Conservation (phyloP, 345 rosid species). For the Eutrema japonicum region DNA sequence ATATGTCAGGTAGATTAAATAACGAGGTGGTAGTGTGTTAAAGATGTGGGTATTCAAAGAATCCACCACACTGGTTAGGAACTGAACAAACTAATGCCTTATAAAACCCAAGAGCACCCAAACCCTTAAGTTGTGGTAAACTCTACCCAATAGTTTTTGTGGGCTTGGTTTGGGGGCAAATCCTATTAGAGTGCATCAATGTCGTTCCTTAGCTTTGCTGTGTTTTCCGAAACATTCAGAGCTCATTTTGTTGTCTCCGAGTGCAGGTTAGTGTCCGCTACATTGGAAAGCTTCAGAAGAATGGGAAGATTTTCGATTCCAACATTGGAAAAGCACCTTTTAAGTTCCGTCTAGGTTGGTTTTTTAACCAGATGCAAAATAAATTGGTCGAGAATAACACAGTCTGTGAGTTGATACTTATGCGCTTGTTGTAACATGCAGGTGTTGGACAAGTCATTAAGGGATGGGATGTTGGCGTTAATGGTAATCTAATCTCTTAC, state of each 20-base stretch:
- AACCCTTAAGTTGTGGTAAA: not conserved
- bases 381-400: not conserved
- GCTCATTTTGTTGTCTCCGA: constrained; percentile 23
- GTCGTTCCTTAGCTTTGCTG: not conserved
- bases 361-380: not conserved
- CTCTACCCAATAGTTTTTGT: constrained; percentile 5
- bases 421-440: constrained; percentile 42
- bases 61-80: not conserved
- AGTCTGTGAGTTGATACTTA: not conserved
- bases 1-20: not conserved
- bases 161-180: not conserved
- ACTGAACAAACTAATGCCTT: not conserved
- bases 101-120: not conserved
- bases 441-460: constrained; percentile 91
- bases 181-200: not conserved
- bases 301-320: constrained; percentile 84
- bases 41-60: not conserved
- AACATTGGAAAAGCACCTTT: constrained; percentile 79
- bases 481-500: constrained; percentile 54
- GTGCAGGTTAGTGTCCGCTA: constrained; percentile 81
- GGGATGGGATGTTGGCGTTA: constrained; percentile 99
- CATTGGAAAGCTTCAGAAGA: constrained; percentile 90
- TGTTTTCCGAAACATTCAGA: not conserved
- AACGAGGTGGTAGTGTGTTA: constrained; percentile 19
- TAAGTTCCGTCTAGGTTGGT: constrained; percentile 77